phyloP scores from a whole-genome alignment of 208 protist species.

The Trypanosoma rangeli region DNA sequence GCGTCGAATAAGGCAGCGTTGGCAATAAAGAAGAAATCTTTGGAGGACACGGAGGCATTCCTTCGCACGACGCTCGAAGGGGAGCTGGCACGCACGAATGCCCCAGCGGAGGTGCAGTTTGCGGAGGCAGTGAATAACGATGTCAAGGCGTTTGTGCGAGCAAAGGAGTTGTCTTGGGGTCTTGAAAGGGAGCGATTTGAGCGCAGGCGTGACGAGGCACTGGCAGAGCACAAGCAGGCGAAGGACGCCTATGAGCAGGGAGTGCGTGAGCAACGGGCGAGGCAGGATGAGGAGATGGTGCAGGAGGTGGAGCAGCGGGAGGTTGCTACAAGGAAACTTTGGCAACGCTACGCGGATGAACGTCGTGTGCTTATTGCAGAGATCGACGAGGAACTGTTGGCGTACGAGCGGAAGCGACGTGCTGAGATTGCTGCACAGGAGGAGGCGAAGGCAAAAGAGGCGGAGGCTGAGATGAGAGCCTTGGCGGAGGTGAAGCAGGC shows the following conservation, averaged over 20 bases:
- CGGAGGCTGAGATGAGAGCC: neutral
- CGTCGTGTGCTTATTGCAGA: slow-evolving; percentile 41
- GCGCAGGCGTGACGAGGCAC: slow-evolving; percentile 46
- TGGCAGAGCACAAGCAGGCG: slow-evolving; percentile 40
- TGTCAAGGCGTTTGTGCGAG: slow-evolving; percentile 40
- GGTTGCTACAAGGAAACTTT: slow-evolving; percentile 25
- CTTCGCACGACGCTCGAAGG: slow-evolving; percentile 36
- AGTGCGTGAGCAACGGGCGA: slow-evolving; percentile 30
- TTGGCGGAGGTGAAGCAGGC: slow-evolving; percentile 1
- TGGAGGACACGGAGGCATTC: slow-evolving; percentile 45
- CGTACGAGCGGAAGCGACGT: slow-evolving; percentile 41
- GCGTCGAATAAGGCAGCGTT: slow-evolving; percentile 4
- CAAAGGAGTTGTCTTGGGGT: slow-evolving; percentile 39
- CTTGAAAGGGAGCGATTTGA: slow-evolving; percentile 44
- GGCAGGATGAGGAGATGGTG: slow-evolving; percentile 32
- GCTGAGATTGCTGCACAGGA: slow-evolving; percentile 29
- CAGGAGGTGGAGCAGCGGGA: slow-evolving; percentile 40
- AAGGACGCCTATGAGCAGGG: slow-evolving; percentile 45
- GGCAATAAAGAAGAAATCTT: slow-evolving; percentile 14
- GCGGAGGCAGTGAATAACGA: slow-evolving; percentile 53
- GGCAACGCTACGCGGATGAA: slow-evolving; percentile 48
- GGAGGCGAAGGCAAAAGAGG: slow-evolving; percentile 2
- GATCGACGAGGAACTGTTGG: slow-evolving; percentile 62
- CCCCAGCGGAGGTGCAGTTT: slow-evolving; percentile 35
- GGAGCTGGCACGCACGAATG: slow-evolving; percentile 21